A percentile compares a stretch with the other conserved stretches of the same genome.
Evolutionary conservation across 2,329 filamentous ascomycete species (phyloP).

Genomic region (Xylaria sp.): DNA sequence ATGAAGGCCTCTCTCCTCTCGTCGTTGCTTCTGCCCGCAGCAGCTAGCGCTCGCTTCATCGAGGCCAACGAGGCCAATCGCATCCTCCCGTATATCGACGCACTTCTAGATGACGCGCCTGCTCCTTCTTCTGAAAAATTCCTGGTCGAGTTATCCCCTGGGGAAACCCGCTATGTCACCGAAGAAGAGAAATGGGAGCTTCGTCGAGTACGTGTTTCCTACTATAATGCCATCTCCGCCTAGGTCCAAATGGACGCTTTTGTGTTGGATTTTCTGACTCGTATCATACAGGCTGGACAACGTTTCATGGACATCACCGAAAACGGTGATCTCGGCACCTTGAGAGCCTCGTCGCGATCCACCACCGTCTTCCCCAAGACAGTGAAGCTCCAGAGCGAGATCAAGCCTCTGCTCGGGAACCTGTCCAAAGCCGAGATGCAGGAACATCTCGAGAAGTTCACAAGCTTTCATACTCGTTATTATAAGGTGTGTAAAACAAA

Average conservation of each 20-base stretch:
- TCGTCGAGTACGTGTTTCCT: conserved; percentile 67
- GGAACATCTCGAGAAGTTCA: conserved; percentile 80
- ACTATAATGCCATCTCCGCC: not conserved
- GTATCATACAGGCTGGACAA: conserved; percentile 72
- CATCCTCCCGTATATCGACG: conserved; percentile 59
- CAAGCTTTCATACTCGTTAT: conserved; percentile 83
- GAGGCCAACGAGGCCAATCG: conserved; percentile 62
- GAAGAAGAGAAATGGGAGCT: conserved; percentile 96
- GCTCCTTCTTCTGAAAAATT: conserved; percentile 61
- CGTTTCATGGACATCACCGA: conserved; percentile 97
- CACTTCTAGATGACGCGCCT: conserved; percentile 44
- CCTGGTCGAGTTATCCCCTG: conserved; percentile 86
- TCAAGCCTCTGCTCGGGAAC: conserved; percentile 72
- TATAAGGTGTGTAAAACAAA: too few relatives aligned
- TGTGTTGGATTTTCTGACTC: conserved; percentile 33
- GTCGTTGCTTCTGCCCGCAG: conserved; percentile 62
- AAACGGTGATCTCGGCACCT: conserved; percentile 69
- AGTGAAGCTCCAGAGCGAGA: conserved; percentile 70
- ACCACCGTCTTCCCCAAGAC: conserved; percentile 73
- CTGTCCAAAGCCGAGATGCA: conserved; percentile 82
- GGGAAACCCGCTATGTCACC: conserved; percentile 85
- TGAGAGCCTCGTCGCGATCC: conserved; percentile 49
- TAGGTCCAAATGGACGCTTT: not conserved
- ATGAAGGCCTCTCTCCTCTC: conserved; percentile 61
- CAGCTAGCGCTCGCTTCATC: conserved; percentile 65